Conservation (phyloP, 23 red algal species). For the Gracilaria vermiculophylla region DNA sequence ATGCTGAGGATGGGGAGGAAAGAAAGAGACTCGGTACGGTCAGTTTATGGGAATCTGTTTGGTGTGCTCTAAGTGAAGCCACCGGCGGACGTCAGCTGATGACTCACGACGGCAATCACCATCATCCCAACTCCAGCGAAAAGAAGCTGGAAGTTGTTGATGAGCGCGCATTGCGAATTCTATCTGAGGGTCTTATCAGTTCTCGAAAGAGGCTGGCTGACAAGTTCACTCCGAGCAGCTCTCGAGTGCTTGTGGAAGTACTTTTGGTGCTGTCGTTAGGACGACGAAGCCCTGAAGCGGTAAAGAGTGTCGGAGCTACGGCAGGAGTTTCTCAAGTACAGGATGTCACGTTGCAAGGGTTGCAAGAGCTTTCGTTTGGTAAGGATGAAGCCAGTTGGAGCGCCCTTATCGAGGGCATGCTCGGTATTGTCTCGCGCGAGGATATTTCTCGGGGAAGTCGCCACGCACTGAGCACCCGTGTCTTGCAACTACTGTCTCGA, state of each 20-base stretch:
- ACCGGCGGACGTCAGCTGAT: slow-evolving; percentile 24
- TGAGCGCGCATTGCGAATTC: slow-evolving; percentile 47
- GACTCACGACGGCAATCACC: not conserved
- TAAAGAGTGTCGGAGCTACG: not conserved
- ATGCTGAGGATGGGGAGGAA: not conserved
- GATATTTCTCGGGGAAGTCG: not conserved
- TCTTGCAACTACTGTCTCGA: slow-evolving; percentile 2
- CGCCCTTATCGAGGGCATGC: slow-evolving; percentile 36
- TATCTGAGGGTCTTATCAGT: slow-evolving; percentile 37
- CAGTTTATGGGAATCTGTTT: slow-evolving; percentile 49
- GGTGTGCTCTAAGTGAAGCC: slow-evolving; percentile 47
- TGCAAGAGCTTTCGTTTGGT: slow-evolving; percentile 42
- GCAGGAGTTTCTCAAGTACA: slow-evolving; percentile 36
- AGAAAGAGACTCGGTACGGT: slow-evolving; percentile 23
- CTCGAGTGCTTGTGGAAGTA: slow-evolving; percentile 12
- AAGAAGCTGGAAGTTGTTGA: slow-evolving; percentile 48
- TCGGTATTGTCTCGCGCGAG: slow-evolving; percentile 5
- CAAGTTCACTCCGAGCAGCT: slow-evolving; percentile 51
- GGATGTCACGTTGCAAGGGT: slow-evolving; percentile 35
- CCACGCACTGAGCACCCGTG: not conserved
- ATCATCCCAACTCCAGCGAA: not conserved
- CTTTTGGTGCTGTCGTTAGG: slow-evolving; percentile 7
- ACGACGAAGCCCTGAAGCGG: not conserved
- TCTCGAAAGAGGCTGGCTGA: slow-evolving; percentile 18
- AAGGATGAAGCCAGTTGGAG: slow-evolving; percentile 56